These are phyloP conservation scores for Austroboletus niveus DNA, from an alignment of 1,284 basidiomycete species.

Conservation along the genomic window DNA sequence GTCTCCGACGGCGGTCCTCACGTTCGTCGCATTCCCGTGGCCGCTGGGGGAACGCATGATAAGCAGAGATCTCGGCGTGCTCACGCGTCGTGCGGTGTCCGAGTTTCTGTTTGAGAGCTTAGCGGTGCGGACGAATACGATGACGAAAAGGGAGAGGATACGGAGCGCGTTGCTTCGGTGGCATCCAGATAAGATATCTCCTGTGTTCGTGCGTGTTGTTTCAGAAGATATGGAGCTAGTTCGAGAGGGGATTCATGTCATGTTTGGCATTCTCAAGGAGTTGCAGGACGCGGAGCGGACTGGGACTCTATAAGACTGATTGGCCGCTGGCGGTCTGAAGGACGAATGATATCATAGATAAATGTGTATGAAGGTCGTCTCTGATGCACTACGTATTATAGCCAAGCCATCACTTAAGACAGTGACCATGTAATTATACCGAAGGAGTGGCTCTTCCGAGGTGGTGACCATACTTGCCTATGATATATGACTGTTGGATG, in stretches of 20 bases:
- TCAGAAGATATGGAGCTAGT: conserved; percentile 51
- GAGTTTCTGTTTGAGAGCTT: conserved; percentile 56
- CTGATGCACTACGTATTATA: too few species aligned
- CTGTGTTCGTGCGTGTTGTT: conserved; percentile 48
- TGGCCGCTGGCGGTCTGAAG: conserved; percentile 6
- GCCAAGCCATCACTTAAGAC: too few species aligned
- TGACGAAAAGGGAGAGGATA: conserved; percentile 51
- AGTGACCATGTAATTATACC: too few species aligned
- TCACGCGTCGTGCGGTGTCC: conserved; percentile 44
- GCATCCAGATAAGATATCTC: conserved; percentile 71
- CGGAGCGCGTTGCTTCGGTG: conserved; percentile 62
- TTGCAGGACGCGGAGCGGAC: conserved; percentile 31
- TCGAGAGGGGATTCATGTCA: conserved; percentile 36
- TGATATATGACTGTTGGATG: too few species aligned
- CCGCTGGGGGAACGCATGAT: conserved; percentile 39
- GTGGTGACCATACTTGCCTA: too few species aligned
- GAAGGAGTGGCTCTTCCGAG: too few species aligned
- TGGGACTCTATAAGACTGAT: conserved; percentile 4
- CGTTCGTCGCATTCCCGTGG: conserved; percentile 60
- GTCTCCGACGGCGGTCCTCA: conserved; percentile 5
- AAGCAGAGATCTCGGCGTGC: conserved; percentile 30
- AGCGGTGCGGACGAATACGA: conserved; percentile 38
- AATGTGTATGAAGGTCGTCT: too few species aligned
- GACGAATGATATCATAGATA: too few species aligned
- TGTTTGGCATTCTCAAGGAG: conserved; percentile 28